Evolutionary conservation across 2,329 filamentous ascomycete genomes (phyloP).

Genomic region (Sclerotinia sclerotiorum): DNA sequence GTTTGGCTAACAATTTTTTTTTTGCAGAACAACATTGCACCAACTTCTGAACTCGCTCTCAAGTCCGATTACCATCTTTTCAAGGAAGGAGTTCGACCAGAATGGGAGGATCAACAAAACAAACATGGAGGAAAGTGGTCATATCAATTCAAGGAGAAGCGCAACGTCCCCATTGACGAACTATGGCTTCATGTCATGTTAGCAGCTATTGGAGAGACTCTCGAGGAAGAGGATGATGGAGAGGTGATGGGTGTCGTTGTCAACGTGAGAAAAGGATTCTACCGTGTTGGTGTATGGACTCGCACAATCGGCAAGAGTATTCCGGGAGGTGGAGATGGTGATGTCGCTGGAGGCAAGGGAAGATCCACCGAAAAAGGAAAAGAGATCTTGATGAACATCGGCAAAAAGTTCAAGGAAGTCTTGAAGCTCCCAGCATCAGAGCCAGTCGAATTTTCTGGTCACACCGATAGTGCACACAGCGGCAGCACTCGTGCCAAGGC

Average conservation of each 20-base stretch:
- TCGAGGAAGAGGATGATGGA: slow-evolving; percentile 94
- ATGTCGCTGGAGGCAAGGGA: slow-evolving; percentile 73
- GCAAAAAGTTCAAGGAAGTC: slow-evolving; percentile 88
- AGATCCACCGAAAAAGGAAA: slow-evolving; percentile 78
- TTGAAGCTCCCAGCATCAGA: slow-evolving; percentile 76
- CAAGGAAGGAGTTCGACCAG: slow-evolving; percentile 93
- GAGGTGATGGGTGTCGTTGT: slow-evolving; percentile 99
- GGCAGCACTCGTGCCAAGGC: slow-evolving; percentile 95
- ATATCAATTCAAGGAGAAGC: slow-evolving; percentile 97
- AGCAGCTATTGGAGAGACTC: slow-evolving; percentile 92
- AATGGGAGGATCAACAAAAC: slow-evolving; percentile 98
- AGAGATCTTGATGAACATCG: slow-evolving; percentile 81
- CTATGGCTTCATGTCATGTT: slow-evolving; percentile 98
- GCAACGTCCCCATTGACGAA: slow-evolving; percentile 85
- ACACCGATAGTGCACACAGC: slow-evolving; percentile 88
- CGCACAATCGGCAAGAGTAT: slow-evolving; percentile 86
- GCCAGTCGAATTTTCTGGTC: slow-evolving; percentile 89
- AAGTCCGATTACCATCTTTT: slow-evolving; percentile 99
- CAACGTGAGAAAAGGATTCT: slow-evolving; percentile 98
- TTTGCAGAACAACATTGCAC: slow-evolving; percentile 91
- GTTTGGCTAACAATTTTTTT: slow-evolving; percentile 24
- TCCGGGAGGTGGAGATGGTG: slow-evolving; percentile 70
- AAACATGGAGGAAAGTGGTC: slow-evolving; percentile 99
- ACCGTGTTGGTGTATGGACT: slow-evolving; percentile 96
- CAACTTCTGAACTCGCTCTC: slow-evolving; percentile 89